A percentile compares a stretch with the other conserved stretches of the same genome.
Conservation (phyloP, 2,329 filamentous ascomycete species). For the Xylariaceae sp. region DNA sequence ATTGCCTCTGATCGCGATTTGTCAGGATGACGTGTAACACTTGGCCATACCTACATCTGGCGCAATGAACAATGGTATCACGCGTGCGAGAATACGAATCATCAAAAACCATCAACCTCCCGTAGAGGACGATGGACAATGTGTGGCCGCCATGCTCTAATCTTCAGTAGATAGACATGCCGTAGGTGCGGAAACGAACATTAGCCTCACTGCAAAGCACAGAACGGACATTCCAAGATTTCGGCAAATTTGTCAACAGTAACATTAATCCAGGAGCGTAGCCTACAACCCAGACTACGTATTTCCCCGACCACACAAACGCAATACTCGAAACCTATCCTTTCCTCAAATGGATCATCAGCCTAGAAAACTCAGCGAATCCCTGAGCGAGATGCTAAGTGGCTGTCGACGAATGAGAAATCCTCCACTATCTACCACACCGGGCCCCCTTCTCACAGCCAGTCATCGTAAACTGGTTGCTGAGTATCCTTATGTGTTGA, state of each 20-base stretch:
- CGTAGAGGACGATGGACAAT: too few relatives aligned
- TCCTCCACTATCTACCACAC: background rate
- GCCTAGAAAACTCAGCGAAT: background rate
- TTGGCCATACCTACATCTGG: too few relatives aligned
- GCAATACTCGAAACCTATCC: background rate
- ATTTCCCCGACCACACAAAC: slow-evolving; percentile 10
- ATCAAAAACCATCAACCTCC: too few relatives aligned
- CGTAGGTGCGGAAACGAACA: too few relatives aligned
- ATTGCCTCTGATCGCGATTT: too few relatives aligned
- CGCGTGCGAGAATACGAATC: too few relatives aligned
- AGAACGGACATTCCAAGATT: background rate
- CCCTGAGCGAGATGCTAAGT: background rate
- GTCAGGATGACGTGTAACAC: too few relatives aligned
- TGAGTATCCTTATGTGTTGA: slow-evolving; percentile 12
- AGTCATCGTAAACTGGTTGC: background rate
- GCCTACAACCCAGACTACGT: slow-evolving; percentile 14
- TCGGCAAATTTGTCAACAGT: background rate
- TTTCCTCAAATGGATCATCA: slow-evolving; percentile 7
- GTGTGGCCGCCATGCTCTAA: too few relatives aligned
- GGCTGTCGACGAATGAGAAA: slow-evolving; percentile 3
- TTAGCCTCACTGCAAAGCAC: background rate
- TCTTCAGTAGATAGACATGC: too few relatives aligned
- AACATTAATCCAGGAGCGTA: slow-evolving; percentile 8
- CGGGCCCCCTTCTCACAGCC: too few relatives aligned
- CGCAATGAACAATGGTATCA: too few relatives aligned